Base-by-base conservation (phyloP, 257 asterid genomes). In the Solanum chiquidenum region DNA sequence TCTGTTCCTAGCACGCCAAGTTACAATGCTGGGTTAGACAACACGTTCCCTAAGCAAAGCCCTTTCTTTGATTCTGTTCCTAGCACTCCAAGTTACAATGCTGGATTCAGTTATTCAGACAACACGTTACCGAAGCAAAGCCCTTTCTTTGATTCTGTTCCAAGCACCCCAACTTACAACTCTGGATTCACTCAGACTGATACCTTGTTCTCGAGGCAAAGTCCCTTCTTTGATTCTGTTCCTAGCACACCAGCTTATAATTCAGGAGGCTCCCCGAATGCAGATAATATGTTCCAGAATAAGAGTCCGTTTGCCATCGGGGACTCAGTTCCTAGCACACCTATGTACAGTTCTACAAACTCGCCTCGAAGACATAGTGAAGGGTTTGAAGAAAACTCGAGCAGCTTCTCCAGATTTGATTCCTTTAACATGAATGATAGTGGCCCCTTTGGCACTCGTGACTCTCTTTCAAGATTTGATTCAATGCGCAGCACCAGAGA, bases 261-360 rank as follows among this genome's bases (percentile, higher is more conserved):
- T 82, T 42, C 90, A 25, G 86, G 83, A 27, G 86, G 74, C 83
- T 55, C 92, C 80, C 92, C 91, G 52, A 84, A 16, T 64, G 90
- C 90, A 46, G 96, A 94, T 31, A 93, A 88, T 90, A 86, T 92
- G 82, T 93, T 94, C 72, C 89, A 86, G 75, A 92, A 92, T 88
- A 92, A 88, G 72, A 90, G 95, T 82, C 92, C 93, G 8, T 93
- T 88, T 89, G 91, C 92, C 38, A 93, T 95, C 85, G 95, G 93
- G 11, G 98, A 95, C 89, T 96, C 99, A 33, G 94, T 93, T 52
- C 99, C 99, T 11, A 91, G 98, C 92, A 94, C 99, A 42, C 99
- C 99, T 16, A 90, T 95, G 96, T 91, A 91, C 91, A 93, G 89
- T 75, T 96, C 93, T 35, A 92, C 88, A 90, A 91, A 89, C 89